Base-by-base conservation (phyloP, 2,329 filamentous ascomycete species). In the Aspergillus piperis region DNA sequence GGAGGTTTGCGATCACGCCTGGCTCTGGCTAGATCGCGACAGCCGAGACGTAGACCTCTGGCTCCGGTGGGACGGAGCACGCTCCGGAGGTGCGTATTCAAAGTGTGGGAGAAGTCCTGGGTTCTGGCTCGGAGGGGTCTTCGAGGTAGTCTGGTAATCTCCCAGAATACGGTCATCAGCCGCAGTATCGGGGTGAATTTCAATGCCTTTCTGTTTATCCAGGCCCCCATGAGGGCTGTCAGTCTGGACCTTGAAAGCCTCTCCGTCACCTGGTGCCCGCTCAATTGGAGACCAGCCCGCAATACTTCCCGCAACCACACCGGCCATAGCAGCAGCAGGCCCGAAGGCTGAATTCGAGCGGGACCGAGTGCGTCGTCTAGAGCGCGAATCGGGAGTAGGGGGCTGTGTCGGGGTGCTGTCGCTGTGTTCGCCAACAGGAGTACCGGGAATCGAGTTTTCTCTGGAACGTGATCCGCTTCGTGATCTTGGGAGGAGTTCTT, bases 231-330 rank as follows among this genome's bases (percentile, higher is more conserved):
- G 74, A 10, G 71, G 70, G 17, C 71, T 72, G 41, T 69, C 70
- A 23, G 71, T 66, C 1, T 76, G 73, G 63, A 80, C 78, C 13
- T 69, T 72, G 57, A 77, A 68, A 3, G 74, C 70, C 57, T 78
- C 77, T n/a, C 68, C 68, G 25, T 76, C 76, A 8, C 70, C 72
- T 6, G 65, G 65, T 15, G 70, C 62, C 57, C 82, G 76, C 62
- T 86, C 85, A 56, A 88, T 84, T 0, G 79, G 86, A 38, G 85
- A 88, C 85, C 84, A 88, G 44, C 85, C 86, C 44, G 82, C 85
- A 64, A 89, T 82, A 70, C 84, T 87, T 56, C 86, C 86, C n/a
- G 86, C 86, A 39, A 88, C 81, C 51, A 88, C 81, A 66, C 86
- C 86, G 23, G 86, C 86, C 85, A 88, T 88, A 39, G 86, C 86